Conservation (phyloP, 805 yeast genomes). For the Sugiyamaella mastotermitis region DNA sequence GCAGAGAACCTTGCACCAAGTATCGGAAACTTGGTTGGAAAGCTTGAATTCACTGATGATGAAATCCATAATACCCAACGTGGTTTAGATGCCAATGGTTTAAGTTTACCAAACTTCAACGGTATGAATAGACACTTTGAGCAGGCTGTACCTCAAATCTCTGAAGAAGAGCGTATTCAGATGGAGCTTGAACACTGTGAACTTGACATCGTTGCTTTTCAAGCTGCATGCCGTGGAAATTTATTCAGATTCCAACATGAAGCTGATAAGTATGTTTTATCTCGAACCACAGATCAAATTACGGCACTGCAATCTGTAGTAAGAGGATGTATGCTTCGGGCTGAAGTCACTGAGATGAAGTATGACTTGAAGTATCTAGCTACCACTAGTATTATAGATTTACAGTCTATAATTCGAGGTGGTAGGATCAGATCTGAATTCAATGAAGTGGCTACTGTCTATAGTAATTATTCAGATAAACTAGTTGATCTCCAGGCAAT, state of each 20-base stretch:
- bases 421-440: constrained; percentile 5
- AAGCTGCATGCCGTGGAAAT: constrained; percentile 46
- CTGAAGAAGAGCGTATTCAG: constrained; percentile 29
- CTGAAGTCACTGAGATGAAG: constrained; percentile 11
- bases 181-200: constrained; percentile 27
- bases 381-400: constrained; percentile 10
- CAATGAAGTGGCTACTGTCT: constrained; percentile 1
- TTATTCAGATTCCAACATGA: constrained; percentile 53
- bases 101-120: constrained; percentile 72
- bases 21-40: constrained; percentile 58
- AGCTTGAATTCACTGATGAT: constrained; percentile 54
- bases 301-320: constrained; percentile 45
- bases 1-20: constrained; percentile 51
- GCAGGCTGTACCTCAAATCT: constrained; percentile 20
- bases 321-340: constrained; percentile 38
- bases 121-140: constrained; percentile 41
- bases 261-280: constrained; percentile 56
- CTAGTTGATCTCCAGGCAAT: constrained; percentile 16
- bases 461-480: neutral
- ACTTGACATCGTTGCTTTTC: constrained; percentile 46
- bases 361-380: constrained; percentile 17
- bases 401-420: constrained; percentile 29
- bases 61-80: constrained; percentile 65
- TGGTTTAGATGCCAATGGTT: constrained; percentile 54
- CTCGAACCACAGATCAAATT: constrained; percentile 20